Evolutionary conservation across 257 asterid species (phyloP), one percentile per base, ranked within the genome.

Genomic region (Lithospermum erythrorhizon): DNA sequence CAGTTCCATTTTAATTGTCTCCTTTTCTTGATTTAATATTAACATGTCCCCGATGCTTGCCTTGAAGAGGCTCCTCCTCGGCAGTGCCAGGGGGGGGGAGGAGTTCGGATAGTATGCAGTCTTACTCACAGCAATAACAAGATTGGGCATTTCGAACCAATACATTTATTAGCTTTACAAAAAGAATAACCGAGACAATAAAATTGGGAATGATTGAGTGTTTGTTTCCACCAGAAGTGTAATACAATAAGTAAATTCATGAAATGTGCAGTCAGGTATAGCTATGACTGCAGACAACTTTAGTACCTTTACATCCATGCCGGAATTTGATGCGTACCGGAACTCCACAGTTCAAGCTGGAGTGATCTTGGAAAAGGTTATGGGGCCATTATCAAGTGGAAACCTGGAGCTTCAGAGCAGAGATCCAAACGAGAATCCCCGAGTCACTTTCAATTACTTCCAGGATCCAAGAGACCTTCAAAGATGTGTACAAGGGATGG

Each of bases 391-490:
- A 61, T 90, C 97, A 0, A 77, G 51, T 0, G 97, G 97, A 35
- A 57, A 66, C 57, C 61, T 90, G 66, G 87, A 79, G 81, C 84
- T 87, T 37, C 21, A 62, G 30, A 85, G 72, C 67, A 71, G 6
- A 20, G 74, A 90, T 57, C 90, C 95, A 5, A 66, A 67, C 1
- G 90, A 76, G 21, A 90, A 87, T 51, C 97, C 96, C 0, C 69
- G 47, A 49, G 88, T 87, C 21, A 85, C 89, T 0, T 90, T 90
- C 72, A 90, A 87, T 76, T 90, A 90, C 56, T 90, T 85, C 74
- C 55, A 75, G 45, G 88, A 90, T 69, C 85, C 82, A 0, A 73
- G 80, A 32, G 96, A 87, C 71, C 74, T 87, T 2, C 62, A 79
- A 47, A 77, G 81, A 57, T 90, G 96, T 9, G 95, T 85, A 0